Percentiles rank a stretch among this genome's conserved stretches.
phyloP scores from a whole-genome alignment of 2,329 filamentous ascomycete species.

The Aspergillus awamori region DNA sequence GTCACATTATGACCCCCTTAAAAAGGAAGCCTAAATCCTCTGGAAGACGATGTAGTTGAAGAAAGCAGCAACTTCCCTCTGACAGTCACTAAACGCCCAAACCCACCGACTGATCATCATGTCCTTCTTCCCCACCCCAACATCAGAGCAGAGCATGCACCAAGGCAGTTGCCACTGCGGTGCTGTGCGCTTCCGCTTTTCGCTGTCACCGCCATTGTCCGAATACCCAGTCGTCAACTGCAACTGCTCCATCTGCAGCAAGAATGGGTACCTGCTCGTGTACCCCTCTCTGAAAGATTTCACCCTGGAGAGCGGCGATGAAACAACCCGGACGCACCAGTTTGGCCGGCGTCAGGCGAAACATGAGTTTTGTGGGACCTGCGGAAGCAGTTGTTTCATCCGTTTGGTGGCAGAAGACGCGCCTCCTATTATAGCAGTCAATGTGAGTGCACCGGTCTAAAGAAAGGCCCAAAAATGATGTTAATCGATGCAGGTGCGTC shows the following conservation, averaged over 20 bases:
- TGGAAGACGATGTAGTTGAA: no score
- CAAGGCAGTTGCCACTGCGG: slow-evolving; percentile 3
- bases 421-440: neutral
- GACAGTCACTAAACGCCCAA: no score
- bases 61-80: no score
- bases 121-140: neutral
- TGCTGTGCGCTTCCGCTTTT: neutral
- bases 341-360: neutral
- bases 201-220: neutral
- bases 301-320: neutral
- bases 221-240: neutral
- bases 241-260: slow-evolving; percentile 8
- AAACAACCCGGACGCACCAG: neutral
- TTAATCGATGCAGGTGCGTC: neutral
- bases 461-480: neutral
- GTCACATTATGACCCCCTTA: no score
- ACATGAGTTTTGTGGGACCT: slow-evolving; percentile 1
- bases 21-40: no score
- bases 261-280: slow-evolving; percentile 2
- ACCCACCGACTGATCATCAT: neutral
- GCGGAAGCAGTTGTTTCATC: slow-evolving; percentile 1
- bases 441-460: neutral
- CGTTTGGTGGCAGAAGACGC: neutral
- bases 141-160: neutral
- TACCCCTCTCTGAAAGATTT: slow-evolving; percentile 3